Evolutionary conservation across 2,329 filamentous ascomycete species (phyloP).

Genomic region (Colletotrichum brevisporum): DNA sequence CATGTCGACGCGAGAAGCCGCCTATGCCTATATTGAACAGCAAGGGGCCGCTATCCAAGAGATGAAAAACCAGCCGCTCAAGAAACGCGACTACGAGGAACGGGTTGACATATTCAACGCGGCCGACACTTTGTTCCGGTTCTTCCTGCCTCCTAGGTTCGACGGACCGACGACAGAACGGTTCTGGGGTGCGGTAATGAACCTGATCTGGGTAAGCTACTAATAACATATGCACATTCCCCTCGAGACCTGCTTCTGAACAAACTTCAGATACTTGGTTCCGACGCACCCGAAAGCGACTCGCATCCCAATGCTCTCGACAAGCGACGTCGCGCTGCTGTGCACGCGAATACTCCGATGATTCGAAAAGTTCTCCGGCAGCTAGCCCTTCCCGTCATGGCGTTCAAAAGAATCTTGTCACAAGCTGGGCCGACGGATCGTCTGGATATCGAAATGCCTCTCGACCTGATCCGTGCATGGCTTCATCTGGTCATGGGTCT

Average conservation of each 20-base stretch:
- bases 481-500: conserved; percentile 57
- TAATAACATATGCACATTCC: neutral
- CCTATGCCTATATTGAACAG: conserved; percentile 44
- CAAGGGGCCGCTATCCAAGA: conserved; percentile 22
- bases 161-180: conserved; percentile 55
- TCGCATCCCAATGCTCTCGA: conserved; percentile 12
- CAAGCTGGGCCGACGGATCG: conserved; percentile 35
- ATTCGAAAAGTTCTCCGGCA: conserved; percentile 35
- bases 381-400: conserved; percentile 38
- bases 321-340: conserved; percentile 14
- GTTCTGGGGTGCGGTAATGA: conserved; percentile 60
- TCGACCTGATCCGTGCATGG: conserved; percentile 57
- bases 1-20: conserved; percentile 45
- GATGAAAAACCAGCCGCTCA: conserved; percentile 17
- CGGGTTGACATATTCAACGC: conserved; percentile 58
- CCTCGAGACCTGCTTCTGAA: neutral
- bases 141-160: conserved; percentile 57
- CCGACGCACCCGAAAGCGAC: neutral
- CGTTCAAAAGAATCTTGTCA: conserved; percentile 44
- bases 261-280: neutral
- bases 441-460: conserved; percentile 50
- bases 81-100: conserved; percentile 50
- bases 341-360: conserved; percentile 31
- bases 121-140: conserved; percentile 55
- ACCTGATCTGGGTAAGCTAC: conserved; percentile 47